Percentiles rank a stretch among this genome's conserved stretches.
Conservation (phyloP, 257 asterid species). For the Solanum clarkiae region DNA sequence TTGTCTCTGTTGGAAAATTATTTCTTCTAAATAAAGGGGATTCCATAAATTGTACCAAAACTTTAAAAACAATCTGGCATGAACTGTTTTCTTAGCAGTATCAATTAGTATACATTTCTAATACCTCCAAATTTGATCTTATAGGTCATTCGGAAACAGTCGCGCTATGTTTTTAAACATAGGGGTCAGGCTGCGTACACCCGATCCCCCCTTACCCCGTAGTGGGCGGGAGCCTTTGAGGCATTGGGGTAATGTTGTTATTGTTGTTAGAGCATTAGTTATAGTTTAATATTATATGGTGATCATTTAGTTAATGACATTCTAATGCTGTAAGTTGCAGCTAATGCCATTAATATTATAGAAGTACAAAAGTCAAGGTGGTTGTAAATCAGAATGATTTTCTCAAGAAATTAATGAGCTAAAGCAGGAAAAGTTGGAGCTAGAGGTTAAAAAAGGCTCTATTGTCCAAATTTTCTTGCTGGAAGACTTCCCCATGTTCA, state of each 20-base stretch:
- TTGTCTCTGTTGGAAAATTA: not conserved
- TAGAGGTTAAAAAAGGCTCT: not conserved
- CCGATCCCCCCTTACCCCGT: too few species aligned
- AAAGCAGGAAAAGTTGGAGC: not conserved
- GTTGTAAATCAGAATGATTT: not conserved
- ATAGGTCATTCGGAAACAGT: too few species aligned
- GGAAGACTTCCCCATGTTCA: not conserved
- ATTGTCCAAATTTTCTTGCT: not conserved
- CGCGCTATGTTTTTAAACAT: too few species aligned
- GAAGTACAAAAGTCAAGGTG: not conserved
- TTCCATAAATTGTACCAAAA: not conserved
- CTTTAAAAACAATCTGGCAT: not conserved
- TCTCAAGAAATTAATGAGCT: not conserved
- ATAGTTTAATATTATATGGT: not conserved
- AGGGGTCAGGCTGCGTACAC: too few species aligned
- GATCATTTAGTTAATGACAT: not conserved
- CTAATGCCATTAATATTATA: not conserved
- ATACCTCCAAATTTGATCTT: not conserved
- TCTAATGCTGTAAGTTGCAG: not conserved
- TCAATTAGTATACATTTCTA: not conserved
- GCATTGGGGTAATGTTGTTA: too few species aligned
- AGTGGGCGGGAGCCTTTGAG: too few species aligned
- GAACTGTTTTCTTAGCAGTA: not conserved
- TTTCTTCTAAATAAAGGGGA: not conserved
- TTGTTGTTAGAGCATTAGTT: not conserved